phyloP scores from a whole-genome alignment of 768 basidiomycete species.

The Tephrocybe sp. region DNA sequence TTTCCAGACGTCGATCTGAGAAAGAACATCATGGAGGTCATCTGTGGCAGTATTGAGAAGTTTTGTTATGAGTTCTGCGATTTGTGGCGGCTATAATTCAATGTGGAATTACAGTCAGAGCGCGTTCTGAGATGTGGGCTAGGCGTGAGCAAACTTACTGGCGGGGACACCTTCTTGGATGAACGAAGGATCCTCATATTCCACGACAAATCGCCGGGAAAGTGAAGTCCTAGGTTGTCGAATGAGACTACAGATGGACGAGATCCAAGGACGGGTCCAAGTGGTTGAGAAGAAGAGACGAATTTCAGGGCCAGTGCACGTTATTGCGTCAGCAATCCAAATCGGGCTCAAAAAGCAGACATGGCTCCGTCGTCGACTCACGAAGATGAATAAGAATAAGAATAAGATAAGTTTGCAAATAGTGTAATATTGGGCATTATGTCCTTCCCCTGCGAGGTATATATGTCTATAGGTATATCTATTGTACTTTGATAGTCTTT shows the following conservation, averaged over 20 bases:
- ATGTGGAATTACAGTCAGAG: conserved; percentile 16
- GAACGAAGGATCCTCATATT: conserved; percentile 88
- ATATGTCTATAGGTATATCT: conserved; percentile 18
- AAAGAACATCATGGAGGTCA: conserved; percentile 68
- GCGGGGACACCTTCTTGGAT: conserved; percentile 78
- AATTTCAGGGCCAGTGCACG: conserved; percentile 17
- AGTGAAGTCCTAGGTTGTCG: conserved; percentile 18
- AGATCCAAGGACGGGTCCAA: conserved; percentile 11
- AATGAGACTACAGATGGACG: conserved; percentile 7
- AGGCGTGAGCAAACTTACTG: conserved; percentile 49
- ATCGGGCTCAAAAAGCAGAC: conserved; percentile 14
- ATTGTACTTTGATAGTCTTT: conserved; percentile 36
- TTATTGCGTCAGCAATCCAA: conserved; percentile 26
- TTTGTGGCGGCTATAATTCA: conserved; percentile 65
- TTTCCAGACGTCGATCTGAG: conserved; percentile 78
- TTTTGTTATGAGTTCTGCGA: conserved; percentile 76
- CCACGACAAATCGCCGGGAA: conserved; percentile 48
- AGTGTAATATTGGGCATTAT: background rate
- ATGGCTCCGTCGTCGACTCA: background rate
- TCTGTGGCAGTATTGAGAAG: conserved; percentile 67
- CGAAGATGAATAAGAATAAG: background rate
- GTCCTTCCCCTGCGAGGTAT: background rate
- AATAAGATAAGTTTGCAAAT: background rate
- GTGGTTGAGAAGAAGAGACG: conserved; percentile 14
- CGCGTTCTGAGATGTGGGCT: conserved; percentile 15